Conservation (phyloP, 352 stramenopile genomes). For the Aphanomyces euteiches region DNA sequence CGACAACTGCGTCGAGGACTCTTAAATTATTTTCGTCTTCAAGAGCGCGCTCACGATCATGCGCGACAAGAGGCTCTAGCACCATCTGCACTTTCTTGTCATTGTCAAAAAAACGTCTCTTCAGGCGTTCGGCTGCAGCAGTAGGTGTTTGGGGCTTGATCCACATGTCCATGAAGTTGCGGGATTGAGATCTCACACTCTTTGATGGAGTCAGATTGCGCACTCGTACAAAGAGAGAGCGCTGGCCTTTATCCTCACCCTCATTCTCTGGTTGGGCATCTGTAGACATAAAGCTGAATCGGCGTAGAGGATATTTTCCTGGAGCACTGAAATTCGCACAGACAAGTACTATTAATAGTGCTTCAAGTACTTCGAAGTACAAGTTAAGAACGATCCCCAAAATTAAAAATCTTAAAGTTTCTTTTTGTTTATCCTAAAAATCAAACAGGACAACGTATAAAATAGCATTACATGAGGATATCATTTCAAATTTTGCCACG, state of each 20-base stretch:
- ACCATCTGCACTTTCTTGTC: neutral
- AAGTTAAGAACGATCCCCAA: too few relatives aligned
- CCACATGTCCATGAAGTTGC: slow-evolving; percentile 30
- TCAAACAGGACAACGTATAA: too few relatives aligned
- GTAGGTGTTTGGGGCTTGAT: neutral
- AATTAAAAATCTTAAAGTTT: too few relatives aligned
- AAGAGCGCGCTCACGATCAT: neutral
- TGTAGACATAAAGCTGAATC: too few relatives aligned
- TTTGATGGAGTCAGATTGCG: slow-evolving; percentile 23
- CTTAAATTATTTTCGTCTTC: neutral
- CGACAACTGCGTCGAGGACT: slow-evolving; percentile 1
- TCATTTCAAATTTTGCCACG: too few relatives aligned
- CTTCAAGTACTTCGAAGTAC: too few relatives aligned
- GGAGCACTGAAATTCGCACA: too few relatives aligned
- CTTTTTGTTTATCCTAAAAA: too few relatives aligned
- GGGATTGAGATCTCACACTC: slow-evolving; percentile 7
- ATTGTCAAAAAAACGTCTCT: neutral
- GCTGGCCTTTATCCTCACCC: slow-evolving; percentile 12
- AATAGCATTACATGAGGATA: too few relatives aligned
- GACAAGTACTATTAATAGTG: too few relatives aligned
- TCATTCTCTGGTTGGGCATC: too few relatives aligned
- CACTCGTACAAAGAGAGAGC: slow-evolving; percentile 26
- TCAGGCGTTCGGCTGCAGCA: neutral
- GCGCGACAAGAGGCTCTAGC: neutral
- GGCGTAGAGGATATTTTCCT: too few relatives aligned